These are phyloP conservation scores for Phytopythium litorale DNA, from an alignment of 352 stramenopile species.

Conservation along the genomic window DNA sequence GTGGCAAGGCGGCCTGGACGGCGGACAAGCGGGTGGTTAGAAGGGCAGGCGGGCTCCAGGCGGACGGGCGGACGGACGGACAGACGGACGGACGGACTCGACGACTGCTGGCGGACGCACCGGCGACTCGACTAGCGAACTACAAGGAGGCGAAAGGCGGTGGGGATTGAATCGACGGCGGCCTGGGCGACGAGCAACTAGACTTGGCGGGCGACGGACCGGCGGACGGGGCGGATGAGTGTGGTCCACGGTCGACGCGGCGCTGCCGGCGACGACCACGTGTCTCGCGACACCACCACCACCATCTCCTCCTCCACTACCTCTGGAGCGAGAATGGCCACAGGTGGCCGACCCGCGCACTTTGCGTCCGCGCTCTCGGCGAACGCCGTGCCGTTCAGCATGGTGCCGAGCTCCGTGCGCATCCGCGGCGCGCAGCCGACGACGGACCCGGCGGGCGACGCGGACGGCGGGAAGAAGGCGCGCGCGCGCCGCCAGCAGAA, in stretches of 20 bases:
- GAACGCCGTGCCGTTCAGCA: constrained; percentile 16
- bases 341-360: constrained; percentile 8
- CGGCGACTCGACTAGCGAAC: no score
- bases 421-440: constrained; percentile 5
- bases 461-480: not conserved
- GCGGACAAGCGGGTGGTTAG: no score
- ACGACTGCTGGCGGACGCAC: no score
- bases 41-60: no score
- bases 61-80: not conserved
- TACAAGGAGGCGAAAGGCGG: no score
- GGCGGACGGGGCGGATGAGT: constrained; percentile 11
- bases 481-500: constrained; percentile 10
- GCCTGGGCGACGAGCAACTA: not conserved
- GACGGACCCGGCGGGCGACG: not conserved
- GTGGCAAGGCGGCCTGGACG: no score
- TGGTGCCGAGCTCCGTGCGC: constrained; percentile 28
- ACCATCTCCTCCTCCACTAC: not conserved
- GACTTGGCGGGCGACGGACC: not conserved
- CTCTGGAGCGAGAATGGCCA: not conserved
- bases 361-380: constrained; percentile 16
- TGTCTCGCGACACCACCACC: constrained; percentile 17
- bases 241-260: constrained; percentile 24
- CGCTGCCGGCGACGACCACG: constrained; percentile 15
- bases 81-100: not conserved
- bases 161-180: no score